Evolutionary conservation across 257 asterid genomes (phyloP), one percentile per base, ranked within the genome.

Genomic region (Solanum chiquidenum): DNA sequence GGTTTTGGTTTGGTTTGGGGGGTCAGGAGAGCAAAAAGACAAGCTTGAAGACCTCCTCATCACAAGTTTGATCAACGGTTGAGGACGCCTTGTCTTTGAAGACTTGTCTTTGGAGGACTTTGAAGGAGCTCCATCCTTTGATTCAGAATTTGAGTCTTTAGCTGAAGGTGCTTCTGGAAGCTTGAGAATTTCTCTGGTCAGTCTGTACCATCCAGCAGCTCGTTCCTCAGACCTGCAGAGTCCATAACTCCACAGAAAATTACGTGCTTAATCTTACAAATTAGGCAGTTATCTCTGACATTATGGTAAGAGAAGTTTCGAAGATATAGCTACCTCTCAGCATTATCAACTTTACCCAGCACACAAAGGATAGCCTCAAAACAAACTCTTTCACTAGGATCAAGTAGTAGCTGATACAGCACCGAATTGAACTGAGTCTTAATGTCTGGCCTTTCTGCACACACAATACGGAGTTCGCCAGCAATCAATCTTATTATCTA

Each of bases 301-400:
- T 25, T 64, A 14, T n/a, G 86, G 27, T 35, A 60, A 82, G 77
- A 87, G 68, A 73, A 83, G 33, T 68, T 83, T 38, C 69, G 34
- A 86, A 86, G 29, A 80, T 44, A 27, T 9, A 79, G 40, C 44
- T 94, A 97, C 99, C 99, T 96, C 91, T 97, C 99, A 25, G 96
- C 91, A 90, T 87, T 92, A 87, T 97, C 99, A 60, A 88, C 93
- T 95, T 96, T 97, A 85, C 99, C 99, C 90, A 97, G 89, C 55
- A 97, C 98, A 92, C 99, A 97, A 86, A 96, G 93, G 88, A 97
- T 93, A 74, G 99, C 99, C 94, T 97, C 99, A 91, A 95, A 96
- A 90, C 98, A 97, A 88, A 97, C 99, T 90, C 99, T 94, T 92
- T 97, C 99, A 90, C 98, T 97, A 86, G 99, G 99, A 93, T 97